Evolutionary conservation across 208 protist genomes (phyloP), one percentile per base, ranked within the genome.

Genomic region (Leishmania tarentolae): DNA sequence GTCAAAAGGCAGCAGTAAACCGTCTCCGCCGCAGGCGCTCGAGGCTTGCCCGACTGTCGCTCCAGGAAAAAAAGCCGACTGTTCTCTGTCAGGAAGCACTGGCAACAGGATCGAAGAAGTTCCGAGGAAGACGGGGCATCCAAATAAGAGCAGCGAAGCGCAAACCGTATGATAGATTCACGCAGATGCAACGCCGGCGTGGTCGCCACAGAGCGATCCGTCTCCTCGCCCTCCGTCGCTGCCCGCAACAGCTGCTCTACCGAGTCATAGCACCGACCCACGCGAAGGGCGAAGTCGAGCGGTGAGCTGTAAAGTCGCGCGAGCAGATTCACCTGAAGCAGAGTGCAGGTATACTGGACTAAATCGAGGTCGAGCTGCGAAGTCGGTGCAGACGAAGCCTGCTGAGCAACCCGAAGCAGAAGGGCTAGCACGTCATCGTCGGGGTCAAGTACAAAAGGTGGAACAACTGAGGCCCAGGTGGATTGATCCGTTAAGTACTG

Each of bases 271-370:
- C 78, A 80, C 11, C 56, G 65, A 35, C 78, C 82, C 28, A 86
- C 74, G 47, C 72, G 74, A 47, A 52, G n/a, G 11, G 72, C 78
- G 56, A 86, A 86, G 53, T 71, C 44, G 3, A 63, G 21, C 21
- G 47, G 82, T 19, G 82, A 86, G 63, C 66, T 61, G 47, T 79
- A 80, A 37, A 82, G 75, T 8, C 82, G 78, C 24, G 89, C 90
- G n/a, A 94, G 59, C 35, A 96, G 79, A 66, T 97, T 97, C 50
- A 91, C 80, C 81, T 93, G 88, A n/a, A 97, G 83, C 53, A 97
- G 79, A 19, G 83, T 73, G 63, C 88, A 92, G 52, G 84, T 82
- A n/a, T 74, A 65, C 15, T 83, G 56, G 0, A 81, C 83, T n/a
- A 92, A 73, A 57, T 82, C 84, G 17, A 79, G n/a, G 66, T 86